Evolutionary conservation across 2,329 filamentous ascomycete genomes (phyloP).

Genomic region (Dothideomycetes sp.): DNA sequence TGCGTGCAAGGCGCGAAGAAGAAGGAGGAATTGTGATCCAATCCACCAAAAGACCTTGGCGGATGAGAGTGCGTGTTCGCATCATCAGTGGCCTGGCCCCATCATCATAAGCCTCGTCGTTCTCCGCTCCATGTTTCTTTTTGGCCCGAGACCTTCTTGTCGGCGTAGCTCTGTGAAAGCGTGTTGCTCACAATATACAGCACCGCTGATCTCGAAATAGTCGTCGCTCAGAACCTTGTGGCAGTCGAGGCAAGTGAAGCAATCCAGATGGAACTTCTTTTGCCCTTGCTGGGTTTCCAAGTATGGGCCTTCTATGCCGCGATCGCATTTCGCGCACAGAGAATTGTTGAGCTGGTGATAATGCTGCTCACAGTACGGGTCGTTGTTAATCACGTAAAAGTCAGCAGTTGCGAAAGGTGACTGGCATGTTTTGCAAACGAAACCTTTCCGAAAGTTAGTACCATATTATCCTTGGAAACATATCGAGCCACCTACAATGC

Average conservation of each 20-base stretch:
- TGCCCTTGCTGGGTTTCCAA: constrained; percentile 66
- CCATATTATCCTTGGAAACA: background rate
- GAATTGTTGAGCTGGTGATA: constrained; percentile 89
- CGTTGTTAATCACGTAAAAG: constrained; percentile 83
- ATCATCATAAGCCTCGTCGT: constrained; percentile 26
- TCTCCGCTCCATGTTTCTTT: constrained; percentile 16
- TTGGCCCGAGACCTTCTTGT: constrained; percentile 5
- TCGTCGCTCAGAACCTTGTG: constrained; percentile 64
- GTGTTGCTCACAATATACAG: constrained; percentile 77
- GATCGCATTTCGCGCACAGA: constrained; percentile 66
- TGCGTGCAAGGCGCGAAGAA: too few species aligned
- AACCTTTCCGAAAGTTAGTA: constrained; percentile 30
- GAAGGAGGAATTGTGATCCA: too few species aligned
- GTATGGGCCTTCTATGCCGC: constrained; percentile 88
- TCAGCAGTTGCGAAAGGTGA: constrained; percentile 75
- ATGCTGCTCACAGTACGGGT: constrained; percentile 82
- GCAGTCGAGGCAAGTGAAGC: constrained; percentile 77
- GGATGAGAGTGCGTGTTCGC: too few species aligned
- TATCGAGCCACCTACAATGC: constrained; percentile 42
- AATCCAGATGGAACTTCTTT: constrained; percentile 71
- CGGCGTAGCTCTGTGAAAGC: constrained; percentile 40
- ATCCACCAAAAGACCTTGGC: too few species aligned
- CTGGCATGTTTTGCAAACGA: constrained; percentile 77
- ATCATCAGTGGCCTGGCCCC: too few species aligned
- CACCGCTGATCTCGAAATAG: constrained; percentile 80